Conservation (phyloP, 495 filamentous ascomycete genomes). For the Aspergillus ostianus region DNA sequence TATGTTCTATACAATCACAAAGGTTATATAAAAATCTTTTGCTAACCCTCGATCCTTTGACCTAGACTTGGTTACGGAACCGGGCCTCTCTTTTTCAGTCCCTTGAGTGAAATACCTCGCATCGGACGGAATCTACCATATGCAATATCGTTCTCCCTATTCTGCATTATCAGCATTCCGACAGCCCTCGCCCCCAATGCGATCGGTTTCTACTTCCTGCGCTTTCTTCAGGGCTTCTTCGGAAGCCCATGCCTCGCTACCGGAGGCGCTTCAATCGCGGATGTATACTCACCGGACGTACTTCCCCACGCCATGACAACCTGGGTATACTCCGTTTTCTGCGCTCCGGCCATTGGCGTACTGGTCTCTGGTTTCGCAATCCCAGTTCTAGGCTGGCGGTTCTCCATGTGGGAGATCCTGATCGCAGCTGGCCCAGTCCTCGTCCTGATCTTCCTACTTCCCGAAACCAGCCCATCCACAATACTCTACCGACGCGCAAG, state of each 20-base stretch:
- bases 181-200: conserved; percentile 29
- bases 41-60: neutral
- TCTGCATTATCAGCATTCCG: conserved; percentile 44
- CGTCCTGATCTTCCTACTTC: conserved; percentile 47
- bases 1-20: conserved; percentile 21
- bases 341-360: conserved; percentile 40
- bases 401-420: conserved; percentile 47
- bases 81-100: conserved; percentile 47
- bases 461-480: conserved; percentile 48
- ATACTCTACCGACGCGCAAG: conserved; percentile 48
- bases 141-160: conserved; percentile 45
- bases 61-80: conserved; percentile 37
- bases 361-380: conserved; percentile 38
- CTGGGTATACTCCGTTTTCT: conserved; percentile 30
- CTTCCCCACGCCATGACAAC: conserved; percentile 20
- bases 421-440: conserved; percentile 42
- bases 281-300: conserved; percentile 18
- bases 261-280: conserved; percentile 27
- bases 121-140: conserved; percentile 50
- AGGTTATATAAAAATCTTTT: neutral
- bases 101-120: conserved; percentile 47
- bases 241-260: conserved; percentile 51
- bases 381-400: conserved; percentile 41
- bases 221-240: conserved; percentile 53
- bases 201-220: conserved; percentile 32